Evolutionary conservation across 768 basidiomycete genomes (phyloP), one percentile per base, ranked within the genome.

Genomic region (Tulasnella sp.): DNA sequence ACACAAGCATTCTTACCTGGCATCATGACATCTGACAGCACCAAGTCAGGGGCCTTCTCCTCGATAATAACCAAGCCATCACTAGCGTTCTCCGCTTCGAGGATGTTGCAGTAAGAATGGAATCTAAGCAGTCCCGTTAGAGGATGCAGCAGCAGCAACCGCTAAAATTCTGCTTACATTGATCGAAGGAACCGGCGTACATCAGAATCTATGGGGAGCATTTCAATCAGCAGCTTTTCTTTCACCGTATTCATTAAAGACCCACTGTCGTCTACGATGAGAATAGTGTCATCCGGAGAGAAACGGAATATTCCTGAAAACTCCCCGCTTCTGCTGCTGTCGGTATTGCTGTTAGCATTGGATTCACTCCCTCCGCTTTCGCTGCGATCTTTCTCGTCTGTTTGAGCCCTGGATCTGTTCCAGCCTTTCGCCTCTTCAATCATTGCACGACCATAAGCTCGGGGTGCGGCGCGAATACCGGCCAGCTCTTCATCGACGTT

Each of bases 381-480:
- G 48, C 60, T 80, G 20, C 44, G 40, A 28, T 48, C 60, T 20
- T n/a, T 48, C 16, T 78, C 77, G 22, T 81, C 69, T 22, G 80
- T 46, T 20, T 34, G 42, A 14, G 64, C 64, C 28, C n/a, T 37
- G 18, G n/a, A 8, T 83, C 40, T 46, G 40, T 82, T 85, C 86
- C 87, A 87, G 41, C 86, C 85, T 75, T 85, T 83, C 1, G 86
- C 86, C 80, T 87, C 87, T 37, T 87, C 86, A 34, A 87, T 84
- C 64, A 87, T 85, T 0, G 85, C 86, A 77, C 84, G 81, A 3
- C 85, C 86, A 74, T 86, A 87, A 12, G 81, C 72, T 37, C 44
- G 31, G 16, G n/a, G 80, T 34, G 64, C 64, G 14, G 18, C 64
- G 28, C 64, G 64, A 78, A n/a, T 58, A 41, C 18, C 77, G 72